These are phyloP conservation scores for Dillenia turbinata DNA, from an alignment of 164 flowering plant genomes.

Conservation along the genomic window DNA sequence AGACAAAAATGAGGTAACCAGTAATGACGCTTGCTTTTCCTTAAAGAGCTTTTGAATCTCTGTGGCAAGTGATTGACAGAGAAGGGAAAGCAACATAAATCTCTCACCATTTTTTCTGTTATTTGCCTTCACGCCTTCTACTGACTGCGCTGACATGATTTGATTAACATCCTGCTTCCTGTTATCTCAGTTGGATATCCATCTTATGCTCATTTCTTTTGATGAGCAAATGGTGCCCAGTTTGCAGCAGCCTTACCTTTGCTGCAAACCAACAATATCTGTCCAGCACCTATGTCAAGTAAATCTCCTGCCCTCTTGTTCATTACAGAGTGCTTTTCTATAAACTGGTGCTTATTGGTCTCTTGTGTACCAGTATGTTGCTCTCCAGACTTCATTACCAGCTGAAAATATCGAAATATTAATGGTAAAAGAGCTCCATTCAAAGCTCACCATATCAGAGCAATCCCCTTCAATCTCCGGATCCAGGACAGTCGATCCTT, in stretches of 20 bases:
- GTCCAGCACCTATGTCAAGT: slow-evolving; percentile 61
- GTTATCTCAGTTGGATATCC: slow-evolving; percentile 50
- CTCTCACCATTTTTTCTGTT: slow-evolving; percentile 1
- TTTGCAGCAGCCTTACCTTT: slow-evolving; percentile 60
- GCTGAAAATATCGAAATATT: slow-evolving; percentile 52
- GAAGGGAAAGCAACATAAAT: neutral
- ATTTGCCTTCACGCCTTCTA: neutral
- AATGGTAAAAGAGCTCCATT: slow-evolving; percentile 29
- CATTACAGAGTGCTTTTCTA: neutral
- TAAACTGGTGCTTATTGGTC: slow-evolving; percentile 6
- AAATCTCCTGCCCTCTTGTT: slow-evolving; percentile 6
- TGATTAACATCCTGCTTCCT: slow-evolving; percentile 6
- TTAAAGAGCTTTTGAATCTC: too few relatives aligned
- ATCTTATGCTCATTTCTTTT: slow-evolving; percentile 57
- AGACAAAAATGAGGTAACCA: slow-evolving; percentile 29
- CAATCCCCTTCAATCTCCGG: slow-evolving; percentile 7
- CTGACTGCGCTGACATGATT: slow-evolving; percentile 7
- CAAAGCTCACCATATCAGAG: neutral
- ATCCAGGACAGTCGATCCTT: slow-evolving; percentile 15
- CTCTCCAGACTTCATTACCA: slow-evolving; percentile 43
- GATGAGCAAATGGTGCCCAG: slow-evolving; percentile 48
- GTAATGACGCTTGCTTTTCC: too few relatives aligned
- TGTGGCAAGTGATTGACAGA: too few relatives aligned
- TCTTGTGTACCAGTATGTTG: slow-evolving; percentile 47
- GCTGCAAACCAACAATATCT: slow-evolving; percentile 63